Percentiles rank a stretch among this genome's conserved stretches.
Evolutionary conservation across 2,329 filamentous ascomycete genomes (phyloP).

Genomic region (Diaporthe vexans): DNA sequence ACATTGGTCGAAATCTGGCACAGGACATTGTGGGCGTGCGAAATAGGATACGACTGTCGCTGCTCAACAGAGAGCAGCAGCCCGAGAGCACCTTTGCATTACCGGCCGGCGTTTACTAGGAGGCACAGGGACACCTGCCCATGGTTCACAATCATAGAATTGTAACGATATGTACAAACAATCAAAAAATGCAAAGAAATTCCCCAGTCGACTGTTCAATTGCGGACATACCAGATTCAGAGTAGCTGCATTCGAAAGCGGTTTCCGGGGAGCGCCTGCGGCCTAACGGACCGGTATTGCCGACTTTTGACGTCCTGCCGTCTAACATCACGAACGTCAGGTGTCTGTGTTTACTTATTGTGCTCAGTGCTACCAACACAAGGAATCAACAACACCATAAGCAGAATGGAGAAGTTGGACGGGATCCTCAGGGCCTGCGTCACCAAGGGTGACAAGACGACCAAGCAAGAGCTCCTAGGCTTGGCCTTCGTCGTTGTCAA

Average conservation of each 20-base stretch:
- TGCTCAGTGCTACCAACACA: neutral
- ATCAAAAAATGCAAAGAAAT: neutral
- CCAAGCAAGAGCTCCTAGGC: slow-evolving; percentile 53
- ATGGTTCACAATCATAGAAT: slow-evolving; percentile 11
- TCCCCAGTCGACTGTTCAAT: neutral
- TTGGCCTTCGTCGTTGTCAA: slow-evolving; percentile 54
- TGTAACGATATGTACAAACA: slow-evolving; percentile 17
- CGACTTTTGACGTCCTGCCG: neutral
- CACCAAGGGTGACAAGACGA: slow-evolving; percentile 47
- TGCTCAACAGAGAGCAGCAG: neutral
- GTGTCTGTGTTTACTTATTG: neutral
- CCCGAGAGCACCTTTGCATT: slow-evolving; percentile 3
- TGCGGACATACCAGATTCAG: too few relatives aligned
- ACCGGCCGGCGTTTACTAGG: slow-evolving; percentile 12
- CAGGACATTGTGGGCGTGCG: neutral
- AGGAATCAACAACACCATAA: neutral
- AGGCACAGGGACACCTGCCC: neutral
- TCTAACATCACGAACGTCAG: neutral
- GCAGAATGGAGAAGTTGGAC: slow-evolving; percentile 36
- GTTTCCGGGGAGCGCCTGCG: neutral
- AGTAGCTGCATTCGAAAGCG: neutral
- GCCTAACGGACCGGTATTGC: neutral
- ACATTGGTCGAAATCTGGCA: neutral
- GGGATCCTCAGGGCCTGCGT: slow-evolving; percentile 50
- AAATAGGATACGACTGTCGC: neutral